These are phyloP conservation scores for Suillus alpinus DNA, from an alignment of 768 basidiomycete species.

Conservation along the genomic window DNA sequence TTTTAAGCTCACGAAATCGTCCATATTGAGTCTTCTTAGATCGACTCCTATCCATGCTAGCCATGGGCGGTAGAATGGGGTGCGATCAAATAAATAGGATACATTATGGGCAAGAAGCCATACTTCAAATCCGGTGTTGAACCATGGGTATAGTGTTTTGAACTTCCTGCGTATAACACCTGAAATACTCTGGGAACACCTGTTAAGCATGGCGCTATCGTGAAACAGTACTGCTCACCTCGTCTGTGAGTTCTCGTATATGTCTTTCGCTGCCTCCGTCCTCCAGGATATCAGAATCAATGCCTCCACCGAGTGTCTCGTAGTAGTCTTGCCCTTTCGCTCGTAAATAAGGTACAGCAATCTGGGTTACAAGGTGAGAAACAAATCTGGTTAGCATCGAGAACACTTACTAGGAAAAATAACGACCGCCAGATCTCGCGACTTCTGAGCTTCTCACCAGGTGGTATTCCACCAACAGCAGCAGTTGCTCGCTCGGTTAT, in stretches of 20 bases:
- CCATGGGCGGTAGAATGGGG: conserved; percentile 90
- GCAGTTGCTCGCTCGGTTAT: conserved; percentile 63
- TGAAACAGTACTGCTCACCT: conserved; percentile 36
- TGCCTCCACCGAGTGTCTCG: conserved; percentile 84
- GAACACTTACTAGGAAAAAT: conserved; percentile 67
- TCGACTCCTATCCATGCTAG: conserved; percentile 81
- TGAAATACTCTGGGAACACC: conserved; percentile 41
- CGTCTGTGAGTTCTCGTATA: conserved; percentile 46
- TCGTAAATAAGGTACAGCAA: conserved; percentile 85
- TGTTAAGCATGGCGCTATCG: conserved; percentile 5
- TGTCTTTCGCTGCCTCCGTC: conserved; percentile 47
- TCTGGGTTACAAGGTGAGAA: conserved; percentile 31
- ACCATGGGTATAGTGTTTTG: conserved; percentile 78
- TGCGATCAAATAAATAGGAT: conserved; percentile 86
- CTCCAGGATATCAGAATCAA: conserved; percentile 62
- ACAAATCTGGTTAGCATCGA: neutral
- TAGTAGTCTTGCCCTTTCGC: conserved; percentile 90
- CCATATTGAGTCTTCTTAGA: conserved; percentile 71
- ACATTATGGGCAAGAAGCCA: conserved; percentile 84
- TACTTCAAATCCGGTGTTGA: conserved; percentile 74
- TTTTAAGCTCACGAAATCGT: conserved; percentile 64
- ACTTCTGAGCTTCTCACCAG: conserved; percentile 61
- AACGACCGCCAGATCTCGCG: conserved; percentile 76
- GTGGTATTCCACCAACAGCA: conserved; percentile 64
- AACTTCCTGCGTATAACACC: conserved; percentile 59